Evolutionary conservation across 805 yeast genomes (phyloP).

Genomic region (Barnettozyma salicaria): DNA sequence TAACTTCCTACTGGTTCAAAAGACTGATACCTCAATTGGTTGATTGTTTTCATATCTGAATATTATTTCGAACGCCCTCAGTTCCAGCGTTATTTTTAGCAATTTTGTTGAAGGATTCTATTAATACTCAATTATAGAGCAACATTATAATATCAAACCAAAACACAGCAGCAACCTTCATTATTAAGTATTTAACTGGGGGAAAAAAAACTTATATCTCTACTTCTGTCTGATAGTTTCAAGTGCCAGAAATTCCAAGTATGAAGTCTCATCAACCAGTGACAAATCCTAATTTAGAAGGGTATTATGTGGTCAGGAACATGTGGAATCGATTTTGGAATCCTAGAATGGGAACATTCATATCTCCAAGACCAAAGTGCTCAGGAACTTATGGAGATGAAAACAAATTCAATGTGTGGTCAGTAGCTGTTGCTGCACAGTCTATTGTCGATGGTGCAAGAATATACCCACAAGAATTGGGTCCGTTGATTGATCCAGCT

Average conservation of each 20-base stretch:
- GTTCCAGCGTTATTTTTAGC: no score
- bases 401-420: slow-evolving; percentile 60
- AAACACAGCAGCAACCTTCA: no score
- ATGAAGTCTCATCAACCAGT: slow-evolving; percentile 9
- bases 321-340: slow-evolving; percentile 25
- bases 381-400: slow-evolving; percentile 46
- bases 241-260: neutral
- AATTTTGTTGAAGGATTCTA: no score
- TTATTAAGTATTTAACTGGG: no score
- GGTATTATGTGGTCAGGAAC: slow-evolving; percentile 19
- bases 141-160: no score
- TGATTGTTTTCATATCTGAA: no score
- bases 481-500: slow-evolving; percentile 49
- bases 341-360: slow-evolving; percentile 20
- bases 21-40: no score
- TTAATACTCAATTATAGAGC: no score
- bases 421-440: slow-evolving; percentile 59
- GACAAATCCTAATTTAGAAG: slow-evolving; percentile 23
- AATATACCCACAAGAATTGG: slow-evolving; percentile 41
- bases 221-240: no score
- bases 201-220: no score
- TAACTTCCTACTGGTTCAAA: no score
- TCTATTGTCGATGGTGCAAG: slow-evolving; percentile 61
- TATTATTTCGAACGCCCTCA: no score
- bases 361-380: slow-evolving; percentile 22